phyloP scores from a whole-genome alignment of 805 yeast genomes.

The Cyberlindnera xylosilytica region DNA sequence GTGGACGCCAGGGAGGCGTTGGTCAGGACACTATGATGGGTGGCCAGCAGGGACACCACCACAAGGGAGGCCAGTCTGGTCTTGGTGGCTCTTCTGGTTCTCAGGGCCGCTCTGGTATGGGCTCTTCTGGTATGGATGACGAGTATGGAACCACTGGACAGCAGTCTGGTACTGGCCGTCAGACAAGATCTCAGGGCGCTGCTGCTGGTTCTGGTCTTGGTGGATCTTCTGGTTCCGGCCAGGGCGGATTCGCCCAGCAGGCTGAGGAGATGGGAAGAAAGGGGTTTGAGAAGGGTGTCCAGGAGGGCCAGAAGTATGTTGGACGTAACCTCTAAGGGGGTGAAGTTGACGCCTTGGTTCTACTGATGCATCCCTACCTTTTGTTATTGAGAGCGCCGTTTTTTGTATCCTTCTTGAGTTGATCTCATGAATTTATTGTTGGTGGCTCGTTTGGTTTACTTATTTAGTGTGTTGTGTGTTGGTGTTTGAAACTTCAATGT shows the following conservation, averaged over 20 bases:
- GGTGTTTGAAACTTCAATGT: not conserved
- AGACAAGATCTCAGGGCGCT: constrained; percentile 26
- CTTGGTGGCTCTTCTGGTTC: not conserved
- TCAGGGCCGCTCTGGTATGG: constrained; percentile 7
- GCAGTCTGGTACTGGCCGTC: constrained; percentile 19
- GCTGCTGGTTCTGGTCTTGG: constrained; percentile 1
- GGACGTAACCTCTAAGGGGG: constrained; percentile 23
- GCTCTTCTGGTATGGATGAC: constrained; percentile 11
- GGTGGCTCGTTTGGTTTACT: not conserved
- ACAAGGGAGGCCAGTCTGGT: not conserved
- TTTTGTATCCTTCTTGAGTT: not conserved
- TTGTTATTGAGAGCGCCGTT: not conserved
- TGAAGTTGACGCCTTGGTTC: no score
- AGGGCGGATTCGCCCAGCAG: constrained; percentile 15
- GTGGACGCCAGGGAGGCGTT: not conserved
- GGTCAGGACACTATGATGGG: not conserved
- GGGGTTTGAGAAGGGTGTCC: constrained; percentile 22
- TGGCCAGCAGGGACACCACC: not conserved
- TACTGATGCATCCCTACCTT: no score
- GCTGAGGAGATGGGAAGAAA: constrained; percentile 23
- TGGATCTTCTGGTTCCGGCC: constrained; percentile 5
- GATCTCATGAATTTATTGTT: not conserved
- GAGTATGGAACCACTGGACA: constrained; percentile 2
- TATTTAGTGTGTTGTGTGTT: not conserved
- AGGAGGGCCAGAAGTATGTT: constrained; percentile 27